phyloP scores from a whole-genome alignment of 495 filamentous ascomycete species.

The Aspergillus mulundensis region DNA sequence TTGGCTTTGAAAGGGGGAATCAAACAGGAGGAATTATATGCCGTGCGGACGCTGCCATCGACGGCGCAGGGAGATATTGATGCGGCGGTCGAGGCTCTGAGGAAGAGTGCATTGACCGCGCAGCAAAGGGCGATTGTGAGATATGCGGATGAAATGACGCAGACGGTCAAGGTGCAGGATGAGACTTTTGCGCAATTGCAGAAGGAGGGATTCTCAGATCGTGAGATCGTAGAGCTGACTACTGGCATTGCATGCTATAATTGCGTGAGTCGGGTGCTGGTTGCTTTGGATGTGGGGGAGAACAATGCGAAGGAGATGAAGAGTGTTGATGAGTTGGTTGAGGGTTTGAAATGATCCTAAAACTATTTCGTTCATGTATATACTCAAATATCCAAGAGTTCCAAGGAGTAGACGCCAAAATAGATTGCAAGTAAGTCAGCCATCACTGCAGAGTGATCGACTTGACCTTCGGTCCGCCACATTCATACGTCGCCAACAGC shows the following conservation, averaged over 20 bases:
- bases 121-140: constrained; percentile 57
- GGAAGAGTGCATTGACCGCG: constrained; percentile 44
- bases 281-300: constrained; percentile 70
- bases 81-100: constrained; percentile 22
- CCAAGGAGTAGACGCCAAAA: background rate
- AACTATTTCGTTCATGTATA: background rate
- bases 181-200: constrained; percentile 57
- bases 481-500: constrained; percentile 40
- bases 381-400: background rate
- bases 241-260: constrained; percentile 80
- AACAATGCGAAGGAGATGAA: constrained; percentile 43
- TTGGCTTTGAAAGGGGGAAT: constrained; percentile 48
- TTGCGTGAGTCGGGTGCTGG: constrained; percentile 79
- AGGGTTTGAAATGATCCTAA: constrained; percentile 9
- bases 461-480: constrained; percentile 34
- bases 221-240: constrained; percentile 65
- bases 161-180: constrained; percentile 52
- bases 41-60: constrained; percentile 37
- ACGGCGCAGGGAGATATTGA: constrained; percentile 29
- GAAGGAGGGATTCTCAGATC: constrained; percentile 46
- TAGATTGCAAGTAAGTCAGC: background rate
- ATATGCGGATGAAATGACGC: constrained; percentile 68
- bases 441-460: constrained; percentile 27
- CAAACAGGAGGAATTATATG: constrained; percentile 39
- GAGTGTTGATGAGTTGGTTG: constrained; percentile 37